Evolutionary conservation across 257 asterid genomes (phyloP).

Genomic region (Thymus mandschuricus): DNA sequence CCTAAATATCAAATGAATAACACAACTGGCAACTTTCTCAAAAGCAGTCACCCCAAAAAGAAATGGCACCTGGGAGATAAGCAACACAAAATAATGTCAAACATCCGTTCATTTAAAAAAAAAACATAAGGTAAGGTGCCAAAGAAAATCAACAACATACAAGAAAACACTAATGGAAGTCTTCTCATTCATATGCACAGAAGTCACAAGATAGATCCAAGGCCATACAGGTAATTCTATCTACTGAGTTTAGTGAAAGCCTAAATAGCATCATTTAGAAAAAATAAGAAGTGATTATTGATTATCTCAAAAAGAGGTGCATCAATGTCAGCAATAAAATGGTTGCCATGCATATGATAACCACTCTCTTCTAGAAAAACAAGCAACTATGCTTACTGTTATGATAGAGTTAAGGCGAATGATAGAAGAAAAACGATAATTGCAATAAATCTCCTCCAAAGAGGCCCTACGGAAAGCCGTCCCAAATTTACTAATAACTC

Average conservation of each 20-base stretch:
- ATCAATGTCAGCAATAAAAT: not conserved
- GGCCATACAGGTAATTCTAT: no score
- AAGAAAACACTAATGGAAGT: not conserved
- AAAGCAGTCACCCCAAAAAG: slow-evolving; percentile 91
- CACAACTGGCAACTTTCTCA: slow-evolving; percentile 73
- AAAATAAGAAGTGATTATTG: not conserved
- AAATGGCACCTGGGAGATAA: slow-evolving; percentile 77
- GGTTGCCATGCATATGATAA: not conserved
- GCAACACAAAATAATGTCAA: slow-evolving; percentile 7
- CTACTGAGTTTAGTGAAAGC: no score
- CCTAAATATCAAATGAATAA: slow-evolving; percentile 89
- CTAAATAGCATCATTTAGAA: not conserved
- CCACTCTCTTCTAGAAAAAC: not conserved
- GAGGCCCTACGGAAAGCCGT: no score
- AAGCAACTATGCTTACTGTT: not conserved
- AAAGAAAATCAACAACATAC: slow-evolving; percentile 2
- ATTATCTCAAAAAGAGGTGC: not conserved
- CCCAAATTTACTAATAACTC: no score
- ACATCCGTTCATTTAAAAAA: not conserved
- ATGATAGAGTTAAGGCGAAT: no score
- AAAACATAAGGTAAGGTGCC: not conserved
- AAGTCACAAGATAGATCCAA: not conserved
- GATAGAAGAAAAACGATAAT: no score
- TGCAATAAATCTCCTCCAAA: no score
- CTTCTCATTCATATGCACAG: not conserved